Conservation (phyloP, 176 grass and related monocot species). For the Musa acuminata region DNA sequence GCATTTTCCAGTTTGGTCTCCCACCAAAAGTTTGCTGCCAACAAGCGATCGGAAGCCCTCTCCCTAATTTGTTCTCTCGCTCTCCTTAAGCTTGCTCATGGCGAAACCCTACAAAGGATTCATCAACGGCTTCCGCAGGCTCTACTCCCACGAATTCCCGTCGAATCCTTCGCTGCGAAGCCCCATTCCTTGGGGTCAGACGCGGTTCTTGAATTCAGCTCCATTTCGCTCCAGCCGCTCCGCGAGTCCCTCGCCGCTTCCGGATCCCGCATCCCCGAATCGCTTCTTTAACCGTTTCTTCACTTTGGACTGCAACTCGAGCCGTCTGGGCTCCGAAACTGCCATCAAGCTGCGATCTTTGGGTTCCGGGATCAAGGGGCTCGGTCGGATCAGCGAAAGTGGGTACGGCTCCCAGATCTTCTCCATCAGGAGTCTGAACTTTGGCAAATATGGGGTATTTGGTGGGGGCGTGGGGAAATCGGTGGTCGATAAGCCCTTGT, state of each 20-base stretch:
- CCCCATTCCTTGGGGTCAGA: not conserved
- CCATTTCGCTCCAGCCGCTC: not conserved
- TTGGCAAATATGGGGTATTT: not conserved
- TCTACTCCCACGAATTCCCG: constrained; percentile 14
- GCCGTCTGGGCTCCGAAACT: constrained; percentile 13
- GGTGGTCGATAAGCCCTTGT: constrained; percentile 40
- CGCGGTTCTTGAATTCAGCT: not conserved
- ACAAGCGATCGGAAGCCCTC: no score
- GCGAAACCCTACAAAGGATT: constrained; percentile 32
- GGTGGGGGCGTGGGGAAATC: constrained; percentile 22
- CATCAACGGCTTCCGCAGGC: constrained; percentile 26
- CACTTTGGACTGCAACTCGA: not conserved
- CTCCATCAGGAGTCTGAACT: constrained; percentile 16
- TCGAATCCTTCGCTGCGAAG: not conserved
- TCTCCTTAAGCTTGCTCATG: constrained; percentile 13
- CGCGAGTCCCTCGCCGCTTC: constrained; percentile 3
- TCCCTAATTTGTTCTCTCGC: no score
- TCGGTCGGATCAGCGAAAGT: constrained; percentile 17
- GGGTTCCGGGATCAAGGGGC: constrained; percentile 56
- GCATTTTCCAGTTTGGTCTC: no score
- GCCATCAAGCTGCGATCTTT: constrained; percentile 31
- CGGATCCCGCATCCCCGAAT: constrained; percentile 14
- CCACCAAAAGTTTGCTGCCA: no score
- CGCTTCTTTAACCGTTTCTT: constrained; percentile 16
- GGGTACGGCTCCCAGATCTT: constrained; percentile 3